Evolutionary conservation across 345 rosid genomes (phyloP), one percentile per base, ranked within the genome.

Genomic region (Citrus hindsii): DNA sequence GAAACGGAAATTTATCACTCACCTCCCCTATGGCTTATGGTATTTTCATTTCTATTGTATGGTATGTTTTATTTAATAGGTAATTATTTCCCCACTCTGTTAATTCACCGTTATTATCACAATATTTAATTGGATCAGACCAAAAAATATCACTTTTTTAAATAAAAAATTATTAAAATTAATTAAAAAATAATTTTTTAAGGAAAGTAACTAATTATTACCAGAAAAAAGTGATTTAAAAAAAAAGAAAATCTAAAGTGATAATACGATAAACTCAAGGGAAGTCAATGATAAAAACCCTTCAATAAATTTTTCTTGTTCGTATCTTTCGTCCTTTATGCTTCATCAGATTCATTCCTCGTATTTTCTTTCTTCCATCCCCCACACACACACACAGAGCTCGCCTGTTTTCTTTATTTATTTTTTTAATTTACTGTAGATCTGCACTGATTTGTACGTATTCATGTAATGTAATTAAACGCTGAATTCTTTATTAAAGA

Each of bases 81-180:
- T 18, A 53, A 18, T 1, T 18, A 53, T 0, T 4, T 53, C 0
- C 0, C 2, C 0, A 8, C 0, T 38, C 0, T 6, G 1, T 18
- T 18, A 53, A 53, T 53, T 53, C 22, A 19, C 7, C 2, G 22
- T 18, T 0, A 18, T 0, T 18, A 18, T 18, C 0, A 51, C 16
- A 16, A 51, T 2, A 48, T 48, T 28, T 28, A 28, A 28, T 28
- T 28, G 0, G 3, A 28, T 28, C 2, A 28, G 30, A 2, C 30
- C 0, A 30, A 30, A 30, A 30, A 30, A 30, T 25, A 30, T 30
- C 30, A 30, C 30, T 30, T 30, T 30, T 30, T 30, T 0, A 30
- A 30, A 0, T 30, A 30, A 30, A 30, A 30, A 30, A 30, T 30
- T 30, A 30, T 30, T 30, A 30, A 30, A 0, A 30, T 30, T 30